phyloP scores from a whole-genome alignment of 768 basidiomycete genomes.

The Podaxis carcinomalis region DNA sequence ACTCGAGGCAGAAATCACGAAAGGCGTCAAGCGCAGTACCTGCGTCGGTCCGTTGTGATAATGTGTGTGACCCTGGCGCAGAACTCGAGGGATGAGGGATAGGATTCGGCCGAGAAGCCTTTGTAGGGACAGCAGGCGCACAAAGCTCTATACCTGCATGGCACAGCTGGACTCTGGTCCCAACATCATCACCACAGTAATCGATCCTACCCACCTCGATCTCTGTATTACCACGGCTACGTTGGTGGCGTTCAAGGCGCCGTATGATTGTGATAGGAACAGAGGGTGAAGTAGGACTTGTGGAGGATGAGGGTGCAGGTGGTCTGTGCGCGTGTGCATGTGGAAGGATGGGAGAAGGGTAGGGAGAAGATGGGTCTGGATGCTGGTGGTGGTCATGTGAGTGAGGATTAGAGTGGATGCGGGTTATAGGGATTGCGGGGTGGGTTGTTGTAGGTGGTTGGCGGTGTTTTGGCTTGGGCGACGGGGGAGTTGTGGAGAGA shows the following conservation, averaged over 20 bases:
- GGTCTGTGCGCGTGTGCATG: not conserved
- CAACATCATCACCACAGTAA: slow-evolving; percentile 16
- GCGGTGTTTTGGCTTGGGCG: not conserved
- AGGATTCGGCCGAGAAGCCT: not conserved
- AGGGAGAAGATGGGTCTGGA: slow-evolving; percentile 1
- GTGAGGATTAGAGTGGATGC: slow-evolving; percentile 2
- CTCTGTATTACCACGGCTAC: slow-evolving; percentile 26
- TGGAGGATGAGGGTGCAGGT: not conserved
- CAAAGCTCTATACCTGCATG: slow-evolving; percentile 1
- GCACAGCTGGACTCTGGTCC: slow-evolving; percentile 22
- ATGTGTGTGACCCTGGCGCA: not conserved
- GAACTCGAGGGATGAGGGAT: not conserved
- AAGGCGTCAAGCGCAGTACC: slow-evolving; percentile 6
- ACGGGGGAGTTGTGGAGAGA: not conserved
- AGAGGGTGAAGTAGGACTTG: not conserved
- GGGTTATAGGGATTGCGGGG: not conserved
- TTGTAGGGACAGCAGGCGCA: not conserved
- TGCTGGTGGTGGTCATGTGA: not conserved
- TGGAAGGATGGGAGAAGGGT: not conserved
- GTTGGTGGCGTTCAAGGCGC: slow-evolving; percentile 22
- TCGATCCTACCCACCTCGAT: slow-evolving; percentile 29
- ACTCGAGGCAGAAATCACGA: slow-evolving; percentile 2
- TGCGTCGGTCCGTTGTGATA: not conserved
- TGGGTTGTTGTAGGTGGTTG: not conserved
- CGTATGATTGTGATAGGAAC: slow-evolving; percentile 23